Base-by-base conservation (phyloP, 352 stramenopile genomes). In the Phytopythium boreale region DNA sequence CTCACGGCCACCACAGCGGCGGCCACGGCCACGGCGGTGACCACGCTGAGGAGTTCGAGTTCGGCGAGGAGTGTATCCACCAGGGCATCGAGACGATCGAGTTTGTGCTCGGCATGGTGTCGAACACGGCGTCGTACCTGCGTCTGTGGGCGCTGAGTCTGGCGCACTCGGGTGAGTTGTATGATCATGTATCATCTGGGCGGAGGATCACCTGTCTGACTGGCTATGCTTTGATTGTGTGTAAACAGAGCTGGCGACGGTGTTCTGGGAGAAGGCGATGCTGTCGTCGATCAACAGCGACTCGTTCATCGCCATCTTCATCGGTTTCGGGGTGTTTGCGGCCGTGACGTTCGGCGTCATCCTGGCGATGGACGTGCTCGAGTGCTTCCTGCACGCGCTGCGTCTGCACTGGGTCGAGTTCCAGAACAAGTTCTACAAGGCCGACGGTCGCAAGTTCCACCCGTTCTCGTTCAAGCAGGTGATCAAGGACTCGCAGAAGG, bases 201-300 rank as follows among this genome's bases (percentile, higher is more conserved):
- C 19, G 2, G 27, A 27, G n/a, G 20, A 14, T 59, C 15, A 20
- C 14, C 14, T 36, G n/a, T 24, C 78, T 97, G 52, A 29, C 43
- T 62, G 17, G n/a, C n/a, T 39, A 12, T 39, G 34, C 34, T 5
- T 36, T 64, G 29, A 4, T 39, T 29, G n/a, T 62, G 53, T n/a
- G 8, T 9, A n/a, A 56, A 24, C 46, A 84, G 97, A 95, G 63
- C 62, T 95, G 55, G 75, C 87, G 51, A 93, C 84, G 1, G 87
- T 99, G 41, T 99, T 99, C 77, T 99, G 97, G 94, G 96, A 99
- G 71, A 99, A 99, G 80, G 95, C 96, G n/a, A 98, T 99, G 92
- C 84, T 99, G 34, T 92, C 92, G 50, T 96, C 93, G 47, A 96
- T 99, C 66, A 97, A 98, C 75, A 98, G 93, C 61, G 96, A 98